A percentile compares a stretch with the other conserved stretches of the same genome.
These are phyloP conservation scores for Isochrysis galbana DNA, from an alignment of 78 protist genomes.

Conservation along the genomic window DNA sequence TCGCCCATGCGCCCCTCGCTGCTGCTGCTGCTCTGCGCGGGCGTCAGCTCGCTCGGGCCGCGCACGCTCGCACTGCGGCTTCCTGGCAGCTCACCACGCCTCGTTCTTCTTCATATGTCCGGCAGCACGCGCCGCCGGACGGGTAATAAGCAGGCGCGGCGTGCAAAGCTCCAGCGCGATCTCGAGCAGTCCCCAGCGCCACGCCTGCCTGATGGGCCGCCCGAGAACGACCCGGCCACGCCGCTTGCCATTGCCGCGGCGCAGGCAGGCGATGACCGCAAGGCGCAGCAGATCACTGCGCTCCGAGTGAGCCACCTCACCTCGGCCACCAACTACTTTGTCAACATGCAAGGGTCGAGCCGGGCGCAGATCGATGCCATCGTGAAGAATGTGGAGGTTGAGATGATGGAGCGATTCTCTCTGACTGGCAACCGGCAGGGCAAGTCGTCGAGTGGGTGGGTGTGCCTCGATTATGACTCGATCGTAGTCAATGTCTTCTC, in stretches of 20 bases:
- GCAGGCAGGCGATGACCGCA: not conserved
- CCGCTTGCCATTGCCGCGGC: not conserved
- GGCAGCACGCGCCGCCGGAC: not conserved
- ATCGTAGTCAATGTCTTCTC: not conserved
- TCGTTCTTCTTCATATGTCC: no score
- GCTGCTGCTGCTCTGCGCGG: no score
- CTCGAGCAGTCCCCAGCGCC: not conserved
- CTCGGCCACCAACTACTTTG: not conserved
- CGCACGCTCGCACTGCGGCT: no score
- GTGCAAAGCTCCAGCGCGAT: not conserved
- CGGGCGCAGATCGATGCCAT: not conserved
- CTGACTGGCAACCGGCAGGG: not conserved
- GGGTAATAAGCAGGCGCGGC: not conserved
- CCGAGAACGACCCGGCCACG: not conserved
- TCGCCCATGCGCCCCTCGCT: no score
- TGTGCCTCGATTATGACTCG: not conserved
- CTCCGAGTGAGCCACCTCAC: not conserved
- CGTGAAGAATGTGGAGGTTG: not conserved
- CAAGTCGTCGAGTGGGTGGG: not conserved
- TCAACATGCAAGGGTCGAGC: not conserved
- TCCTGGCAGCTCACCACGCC: no score
- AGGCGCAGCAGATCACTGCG: not conserved
- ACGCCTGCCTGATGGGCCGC: not conserved
- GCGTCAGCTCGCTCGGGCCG: no score
- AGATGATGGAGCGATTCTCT: not conserved